Evolutionary conservation across 495 filamentous ascomycete species (phyloP).

Genomic region (Daldinia childiae): DNA sequence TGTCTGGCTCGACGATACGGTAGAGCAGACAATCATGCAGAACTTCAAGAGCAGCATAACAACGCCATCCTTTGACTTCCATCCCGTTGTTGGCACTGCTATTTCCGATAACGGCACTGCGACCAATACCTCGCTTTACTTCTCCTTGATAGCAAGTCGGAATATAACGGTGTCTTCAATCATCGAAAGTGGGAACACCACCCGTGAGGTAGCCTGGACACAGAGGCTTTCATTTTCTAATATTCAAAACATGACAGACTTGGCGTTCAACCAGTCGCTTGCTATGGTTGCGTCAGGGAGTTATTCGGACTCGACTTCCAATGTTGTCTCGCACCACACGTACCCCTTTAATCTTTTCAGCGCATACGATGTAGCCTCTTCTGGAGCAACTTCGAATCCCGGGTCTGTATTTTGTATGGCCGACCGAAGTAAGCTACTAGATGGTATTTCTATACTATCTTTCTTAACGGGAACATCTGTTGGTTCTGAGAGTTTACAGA

Average conservation of each 20-base stretch:
- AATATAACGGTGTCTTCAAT: constrained; percentile 63
- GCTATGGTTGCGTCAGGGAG: constrained; percentile 68
- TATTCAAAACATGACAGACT: constrained; percentile 63
- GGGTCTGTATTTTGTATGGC: constrained; percentile 41
- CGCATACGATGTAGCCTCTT: constrained; percentile 39
- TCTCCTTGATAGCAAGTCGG: constrained; percentile 66
- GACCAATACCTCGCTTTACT: constrained; percentile 70
- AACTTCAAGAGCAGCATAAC: constrained; percentile 31
- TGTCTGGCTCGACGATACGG: constrained; percentile 67
- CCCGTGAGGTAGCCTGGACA: constrained; percentile 60
- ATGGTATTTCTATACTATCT: constrained; percentile 35
- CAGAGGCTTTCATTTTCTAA: constrained; percentile 71
- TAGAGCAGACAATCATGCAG: constrained; percentile 61
- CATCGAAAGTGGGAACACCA: constrained; percentile 56
- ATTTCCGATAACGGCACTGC: constrained; percentile 57
- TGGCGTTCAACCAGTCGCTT: constrained; percentile 70
- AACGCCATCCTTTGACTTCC: constrained; percentile 49
- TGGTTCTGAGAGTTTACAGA: constrained; percentile 21
- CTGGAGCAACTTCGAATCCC: constrained; percentile 41
- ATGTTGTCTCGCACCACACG: constrained; percentile 44
- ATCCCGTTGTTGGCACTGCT: constrained; percentile 49
- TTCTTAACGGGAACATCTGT: constrained; percentile 34
- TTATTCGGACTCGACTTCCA: constrained; percentile 58
- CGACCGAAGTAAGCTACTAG: constrained; percentile 39
- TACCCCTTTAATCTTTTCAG: constrained; percentile 46